Evolutionary conservation across 192 early-diverging fungal genomes (phyloP), one percentile per base, ranked within the genome.

Genomic region (Chytriomyces confervae): DNA sequence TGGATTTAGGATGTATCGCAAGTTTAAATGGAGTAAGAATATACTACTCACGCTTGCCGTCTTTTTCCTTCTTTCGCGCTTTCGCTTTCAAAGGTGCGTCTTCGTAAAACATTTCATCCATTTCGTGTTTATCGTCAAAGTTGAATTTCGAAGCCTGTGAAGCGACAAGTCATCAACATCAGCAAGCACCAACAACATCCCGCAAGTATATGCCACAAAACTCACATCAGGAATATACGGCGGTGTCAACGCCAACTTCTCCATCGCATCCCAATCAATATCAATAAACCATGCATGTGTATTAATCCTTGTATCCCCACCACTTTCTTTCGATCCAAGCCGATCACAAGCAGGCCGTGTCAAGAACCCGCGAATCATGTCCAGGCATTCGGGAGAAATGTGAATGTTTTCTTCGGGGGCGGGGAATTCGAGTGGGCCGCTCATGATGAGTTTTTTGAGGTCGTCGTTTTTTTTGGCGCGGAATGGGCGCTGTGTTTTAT

Each of bases 101-200:
- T 80, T 98, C 96, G 24, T 97, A 85, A 48, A 99, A 82, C 47
- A 97, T 87, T 77, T 99, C 97, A 69, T 99, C 96, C 29, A 98
- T 81, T 51, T 99, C 97, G 77, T 98, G 94, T 46, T 96, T 95
- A 10, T 95, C 94, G 86, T 99, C 97, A 85, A 99, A 99, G 80
- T 99, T 98, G 72, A 76, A 76, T 66, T 76, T 76, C 3, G 62
- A 65, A 7, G 74, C 36, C 74, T 76, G 63, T 18, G 1, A 0
- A n/a, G 5, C 18, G 1, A 36, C 36, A 36, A 36, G 36, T 36
- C 36, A 36, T 36, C 53, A 57, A 57, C 20, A 2, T n/a, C 13
- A 57, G 53, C 3, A 4, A n/a, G 20, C 11, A 57, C 53, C 53
- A 57, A 11, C 53, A 57, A 57, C 53, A 0, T n/a, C n/a, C n/a